Conservation (phyloP, 345 rosid species). For the Citrus cavaleriei region DNA sequence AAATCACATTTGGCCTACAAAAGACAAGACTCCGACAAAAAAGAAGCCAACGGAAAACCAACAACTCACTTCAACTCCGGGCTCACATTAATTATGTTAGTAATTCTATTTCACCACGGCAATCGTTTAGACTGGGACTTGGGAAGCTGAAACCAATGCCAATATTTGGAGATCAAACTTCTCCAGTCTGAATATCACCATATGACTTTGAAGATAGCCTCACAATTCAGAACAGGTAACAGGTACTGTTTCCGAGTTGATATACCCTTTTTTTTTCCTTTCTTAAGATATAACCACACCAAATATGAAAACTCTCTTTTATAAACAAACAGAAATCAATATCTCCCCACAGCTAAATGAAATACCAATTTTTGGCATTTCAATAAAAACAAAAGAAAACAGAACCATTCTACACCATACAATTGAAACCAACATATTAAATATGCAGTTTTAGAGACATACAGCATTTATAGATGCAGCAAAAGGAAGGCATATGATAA, state of each 20-base stretch:
- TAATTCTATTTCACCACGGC: not conserved
- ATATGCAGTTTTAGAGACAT: not conserved
- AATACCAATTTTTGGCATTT: not conserved
- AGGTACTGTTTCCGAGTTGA: not conserved
- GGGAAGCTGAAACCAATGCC: not conserved
- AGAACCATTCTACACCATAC: not conserved
- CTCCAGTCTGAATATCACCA: not conserved
- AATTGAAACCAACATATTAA: not conserved
- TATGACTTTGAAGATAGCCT: not conserved
- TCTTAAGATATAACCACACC: not conserved
- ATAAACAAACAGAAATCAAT: not conserved
- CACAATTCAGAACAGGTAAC: not conserved
- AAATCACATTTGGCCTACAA: not conserved
- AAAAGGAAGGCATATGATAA: not conserved
- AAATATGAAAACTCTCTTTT: not conserved
- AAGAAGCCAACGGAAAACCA: not conserved
- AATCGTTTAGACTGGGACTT: not conserved
- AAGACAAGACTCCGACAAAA: not conserved
- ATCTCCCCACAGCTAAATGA: not conserved
- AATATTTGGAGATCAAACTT: not conserved
- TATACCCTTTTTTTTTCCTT: accelerated
- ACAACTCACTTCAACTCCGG: not conserved
- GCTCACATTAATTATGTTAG: not conserved
- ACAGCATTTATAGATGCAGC: not conserved
- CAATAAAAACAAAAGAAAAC: not conserved